These are phyloP conservation scores for Pilaira anomala DNA, from an alignment of 192 early-diverging fungal genomes.

Conservation along the genomic window DNA sequence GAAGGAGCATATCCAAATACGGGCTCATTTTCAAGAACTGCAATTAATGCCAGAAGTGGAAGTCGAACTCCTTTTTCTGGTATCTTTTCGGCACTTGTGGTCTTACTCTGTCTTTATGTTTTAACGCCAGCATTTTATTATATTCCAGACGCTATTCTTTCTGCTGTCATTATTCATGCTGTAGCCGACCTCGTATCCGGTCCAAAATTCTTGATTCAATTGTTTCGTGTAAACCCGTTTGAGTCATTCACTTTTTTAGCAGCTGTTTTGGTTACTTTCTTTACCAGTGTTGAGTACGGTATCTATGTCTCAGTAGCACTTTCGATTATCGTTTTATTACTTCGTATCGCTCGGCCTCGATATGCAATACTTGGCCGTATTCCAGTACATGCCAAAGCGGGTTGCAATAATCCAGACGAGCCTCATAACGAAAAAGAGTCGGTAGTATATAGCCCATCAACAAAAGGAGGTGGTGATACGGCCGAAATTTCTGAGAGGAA, in stretches of 20 bases:
- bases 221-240: conserved; percentile 57
- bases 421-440: neutral
- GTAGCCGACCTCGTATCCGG: conserved; percentile 69
- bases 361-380: conserved; percentile 47
- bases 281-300: conserved; percentile 59
- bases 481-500: neutral
- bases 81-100: conserved; percentile 69
- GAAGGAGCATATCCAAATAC: conserved; percentile 72
- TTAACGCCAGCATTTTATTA: conserved; percentile 78
- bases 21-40: conserved; percentile 89
- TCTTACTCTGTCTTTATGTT: conserved; percentile 71
- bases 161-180: conserved; percentile 80
- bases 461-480: neutral
- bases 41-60: conserved; percentile 83
- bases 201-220: conserved; percentile 47
- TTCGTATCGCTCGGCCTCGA: conserved; percentile 71
- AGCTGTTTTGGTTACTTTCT: conserved; percentile 57
- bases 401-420: neutral
- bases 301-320: conserved; percentile 75
- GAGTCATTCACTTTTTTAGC: conserved; percentile 48
- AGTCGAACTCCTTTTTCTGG: conserved; percentile 75
- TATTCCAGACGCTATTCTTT: conserved; percentile 71
- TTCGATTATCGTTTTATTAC: conserved; percentile 69
- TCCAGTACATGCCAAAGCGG: neutral
- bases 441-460: too few species aligned